Conservation (phyloP, 1,139 yeast genomes). For the Lipomyces yarrowii region DNA sequence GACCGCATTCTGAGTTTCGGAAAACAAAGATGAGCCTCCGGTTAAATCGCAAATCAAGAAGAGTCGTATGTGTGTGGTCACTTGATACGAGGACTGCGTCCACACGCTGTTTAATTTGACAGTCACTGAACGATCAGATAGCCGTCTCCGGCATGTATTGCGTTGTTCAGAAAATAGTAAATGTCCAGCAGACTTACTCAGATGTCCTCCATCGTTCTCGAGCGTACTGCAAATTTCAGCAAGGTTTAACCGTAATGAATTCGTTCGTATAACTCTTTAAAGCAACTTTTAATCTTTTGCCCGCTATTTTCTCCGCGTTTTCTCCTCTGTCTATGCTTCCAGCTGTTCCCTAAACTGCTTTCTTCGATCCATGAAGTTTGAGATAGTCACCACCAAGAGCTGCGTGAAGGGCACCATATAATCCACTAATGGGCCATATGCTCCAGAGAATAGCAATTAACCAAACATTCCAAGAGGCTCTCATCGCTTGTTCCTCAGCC, state of each 20-base stretch:
- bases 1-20: too few relatives aligned
- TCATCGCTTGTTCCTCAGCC: slow-evolving; percentile 5
- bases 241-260: too few relatives aligned
- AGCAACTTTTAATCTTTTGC: too few relatives aligned
- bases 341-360: neutral
- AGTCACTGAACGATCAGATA: neutral
- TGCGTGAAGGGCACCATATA: slow-evolving; percentile 7
- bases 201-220: neutral
- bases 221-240: neutral
- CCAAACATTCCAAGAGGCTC: slow-evolving; percentile 3
- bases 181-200: neutral
- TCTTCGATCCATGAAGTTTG: neutral
- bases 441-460: slow-evolving; percentile 5
- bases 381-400: slow-evolving; percentile 8
- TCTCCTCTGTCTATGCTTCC: neutral
- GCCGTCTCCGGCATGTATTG: neutral
- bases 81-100: too few relatives aligned
- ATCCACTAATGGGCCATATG: slow-evolving; percentile 8
- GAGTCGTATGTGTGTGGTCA: too few relatives aligned
- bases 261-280: neutral
- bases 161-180: neutral
- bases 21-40: too few relatives aligned
- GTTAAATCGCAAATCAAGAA: too few relatives aligned
- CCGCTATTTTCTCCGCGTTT: too few relatives aligned
- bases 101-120: neutral